A percentile compares a stretch with the other conserved stretches of the same genome.
Evolutionary conservation across 2,329 filamentous ascomycete genomes (phyloP).

Genomic region (Hypoxylon sp.): DNA sequence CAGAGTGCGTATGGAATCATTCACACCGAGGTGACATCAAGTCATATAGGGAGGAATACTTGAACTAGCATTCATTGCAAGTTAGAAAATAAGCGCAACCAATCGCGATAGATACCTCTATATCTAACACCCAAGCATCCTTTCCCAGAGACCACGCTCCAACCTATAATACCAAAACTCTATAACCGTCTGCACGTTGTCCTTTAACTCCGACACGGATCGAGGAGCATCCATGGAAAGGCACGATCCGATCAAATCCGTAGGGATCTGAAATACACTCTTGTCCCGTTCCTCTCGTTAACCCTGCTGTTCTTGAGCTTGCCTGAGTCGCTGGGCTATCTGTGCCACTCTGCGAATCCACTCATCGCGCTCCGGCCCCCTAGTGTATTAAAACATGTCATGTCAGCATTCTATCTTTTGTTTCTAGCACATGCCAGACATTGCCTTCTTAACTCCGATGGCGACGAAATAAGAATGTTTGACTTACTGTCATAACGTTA

Average conservation of each 20-base stretch:
- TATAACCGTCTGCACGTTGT: background rate
- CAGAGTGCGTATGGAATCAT: background rate
- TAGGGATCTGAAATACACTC: background rate
- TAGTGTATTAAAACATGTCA: no score
- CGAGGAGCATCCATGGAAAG: background rate
- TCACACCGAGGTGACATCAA: background rate
- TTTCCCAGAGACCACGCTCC: background rate
- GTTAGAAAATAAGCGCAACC: background rate
- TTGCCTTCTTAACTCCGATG: no score
- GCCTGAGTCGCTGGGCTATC: conserved; percentile 1
- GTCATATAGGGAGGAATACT: background rate
- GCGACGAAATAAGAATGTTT: no score
- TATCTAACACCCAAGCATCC: background rate
- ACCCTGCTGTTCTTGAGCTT: background rate
- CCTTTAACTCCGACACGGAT: background rate
- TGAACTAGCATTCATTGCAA: background rate
- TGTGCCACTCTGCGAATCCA: background rate
- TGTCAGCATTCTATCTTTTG: no score
- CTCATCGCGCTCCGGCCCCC: conserved; percentile 17
- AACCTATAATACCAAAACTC: conserved; percentile 5
- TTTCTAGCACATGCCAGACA: no score
- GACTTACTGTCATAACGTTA: no score
- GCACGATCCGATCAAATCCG: background rate
- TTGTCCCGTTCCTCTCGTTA: background rate
- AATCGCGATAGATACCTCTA: conserved; percentile 20